Evolutionary conservation across 192 early-diverging fungal species (phyloP), one percentile per base, ranked within the genome.

Genomic region (Blastocladiella britannica): DNA sequence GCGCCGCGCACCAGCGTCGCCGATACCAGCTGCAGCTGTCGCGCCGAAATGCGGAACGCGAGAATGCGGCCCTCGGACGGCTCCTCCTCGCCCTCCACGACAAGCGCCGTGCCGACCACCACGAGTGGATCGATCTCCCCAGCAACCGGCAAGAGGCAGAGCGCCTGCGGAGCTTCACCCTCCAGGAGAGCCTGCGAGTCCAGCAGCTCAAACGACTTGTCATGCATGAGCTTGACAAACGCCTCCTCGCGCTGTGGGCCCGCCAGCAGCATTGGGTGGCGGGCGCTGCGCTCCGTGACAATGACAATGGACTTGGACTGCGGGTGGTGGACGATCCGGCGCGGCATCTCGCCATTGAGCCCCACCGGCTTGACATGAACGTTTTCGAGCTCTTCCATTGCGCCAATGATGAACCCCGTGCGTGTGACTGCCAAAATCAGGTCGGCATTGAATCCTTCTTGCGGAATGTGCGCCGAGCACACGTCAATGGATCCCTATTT

Each of bases 301-400:
- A 93, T 63, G 4, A 69, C 86, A 61, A 90, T 74, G 8, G 78
- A 75, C 23, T 70, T 64, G 18, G 64, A 31, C 0, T 64, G 59
- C 22, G 77, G 72, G 29, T 82, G 67, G 52, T 85, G 73, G 0
- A 71, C 73, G 52, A 97, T 81, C 24, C 89, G 76, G 15, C 77
- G 72, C 0, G 82, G 74, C 58, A 76, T 83, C 54, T 84, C 83
- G 18, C 61, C 53, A 7, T 70, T 69, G 30, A 94, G 66, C 7
- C 77, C 70, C 9, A 82, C 58, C 22, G 68, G 82, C 9, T 74
- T 74, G 51, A 89, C 71, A 59, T 97, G 93, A 23, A 97, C 72
- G 52, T 83, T 84, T 65, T 90, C 86, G 29, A 85, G 82, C 5
- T 78, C 70, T 55, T 97, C 87, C 3, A 91, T 80, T 2, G 59